phyloP scores from a whole-genome alignment of 257 asterid species.

The Verbena officinalis region DNA sequence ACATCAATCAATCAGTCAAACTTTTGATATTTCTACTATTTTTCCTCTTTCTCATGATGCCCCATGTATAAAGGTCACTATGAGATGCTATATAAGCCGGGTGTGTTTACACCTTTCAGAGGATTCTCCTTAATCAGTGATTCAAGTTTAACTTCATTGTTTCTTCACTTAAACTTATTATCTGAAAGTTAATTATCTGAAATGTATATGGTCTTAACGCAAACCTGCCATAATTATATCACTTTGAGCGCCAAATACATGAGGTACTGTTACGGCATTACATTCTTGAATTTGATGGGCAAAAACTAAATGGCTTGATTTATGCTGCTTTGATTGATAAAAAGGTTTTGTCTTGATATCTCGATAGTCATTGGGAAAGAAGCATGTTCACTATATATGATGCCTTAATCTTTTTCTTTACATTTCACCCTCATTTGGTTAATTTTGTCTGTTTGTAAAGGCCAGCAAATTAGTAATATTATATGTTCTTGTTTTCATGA shows the following conservation, averaged over 20 bases:
- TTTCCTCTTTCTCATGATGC: constrained; percentile 4
- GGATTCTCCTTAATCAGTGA: constrained; percentile 1
- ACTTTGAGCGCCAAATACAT: constrained; percentile 2
- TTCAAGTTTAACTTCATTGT: background rate
- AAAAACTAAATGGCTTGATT: background rate
- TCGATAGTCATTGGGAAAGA: background rate
- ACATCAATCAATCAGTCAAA: no score
- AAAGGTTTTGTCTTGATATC: constrained; percentile 1
- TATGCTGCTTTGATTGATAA: background rate
- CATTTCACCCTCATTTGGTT: background rate
- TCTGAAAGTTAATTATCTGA: background rate
- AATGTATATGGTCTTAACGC: background rate
- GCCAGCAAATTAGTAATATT: background rate
- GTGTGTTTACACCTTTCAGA: background rate
- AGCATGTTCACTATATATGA: background rate
- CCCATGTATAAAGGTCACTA: no score
- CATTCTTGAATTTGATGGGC: background rate
- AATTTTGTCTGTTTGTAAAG: background rate
- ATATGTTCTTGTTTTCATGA: background rate
- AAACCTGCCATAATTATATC: constrained; percentile 3
- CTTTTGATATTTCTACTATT: no score
- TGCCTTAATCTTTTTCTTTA: no score
- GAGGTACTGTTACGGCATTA: background rate
- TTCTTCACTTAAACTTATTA: background rate
- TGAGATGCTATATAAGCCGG: background rate